Evolutionary conservation across 1,284 basidiomycete genomes (phyloP), one percentile per base, ranked within the genome.

Genomic region (Exobasidium rhododendri): DNA sequence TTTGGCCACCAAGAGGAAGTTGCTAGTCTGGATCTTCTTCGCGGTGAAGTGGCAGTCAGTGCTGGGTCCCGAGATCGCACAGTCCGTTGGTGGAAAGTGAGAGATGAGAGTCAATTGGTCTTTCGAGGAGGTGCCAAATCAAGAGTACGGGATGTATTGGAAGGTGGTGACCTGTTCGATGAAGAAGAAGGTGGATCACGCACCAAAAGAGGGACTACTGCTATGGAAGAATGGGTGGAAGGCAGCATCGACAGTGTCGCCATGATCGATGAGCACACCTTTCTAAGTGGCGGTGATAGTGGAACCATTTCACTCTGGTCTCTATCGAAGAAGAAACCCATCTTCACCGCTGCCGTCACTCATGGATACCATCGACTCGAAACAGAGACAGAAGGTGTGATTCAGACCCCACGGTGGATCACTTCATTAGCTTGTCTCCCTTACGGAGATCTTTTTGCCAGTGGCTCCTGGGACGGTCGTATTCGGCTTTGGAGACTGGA

Each of bases 1-100:
- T 99, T 97, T 77, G 94, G 94, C 1, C 94, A 99, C 78, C 96
- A 98, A 83, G 94, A 97, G 76, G 85, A 87, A 24, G 87, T 96
- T 26, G 82, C 90, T 11, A 83, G 84, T 3, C 79, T 99, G 1
- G 90, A 93, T 67, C 85, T 90, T 1, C 84, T 98, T 4, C 86
- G 89, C 29, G 86, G 87, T 2, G 92, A 97, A 74, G 87, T 88
- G 0, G 91, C 89, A 7, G 87, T 97, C 7, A 92, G 88, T 40
- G 89, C 89, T 0, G 94, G 96, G 10, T 90, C 88, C 0, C 83
- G 93, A 28, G 94, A 99, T 82, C 89, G 92, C 71, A 96, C 93
- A 0, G 86, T 89, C 67, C 85, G 94, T 26, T 97, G 87, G 82
- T 99, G 94, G 94, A 97, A 97, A 82, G 89, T 98, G 57, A 87